These are phyloP conservation scores for Penicillium salamii DNA, from an alignment of 495 filamentous ascomycete species.

Conservation along the genomic window DNA sequence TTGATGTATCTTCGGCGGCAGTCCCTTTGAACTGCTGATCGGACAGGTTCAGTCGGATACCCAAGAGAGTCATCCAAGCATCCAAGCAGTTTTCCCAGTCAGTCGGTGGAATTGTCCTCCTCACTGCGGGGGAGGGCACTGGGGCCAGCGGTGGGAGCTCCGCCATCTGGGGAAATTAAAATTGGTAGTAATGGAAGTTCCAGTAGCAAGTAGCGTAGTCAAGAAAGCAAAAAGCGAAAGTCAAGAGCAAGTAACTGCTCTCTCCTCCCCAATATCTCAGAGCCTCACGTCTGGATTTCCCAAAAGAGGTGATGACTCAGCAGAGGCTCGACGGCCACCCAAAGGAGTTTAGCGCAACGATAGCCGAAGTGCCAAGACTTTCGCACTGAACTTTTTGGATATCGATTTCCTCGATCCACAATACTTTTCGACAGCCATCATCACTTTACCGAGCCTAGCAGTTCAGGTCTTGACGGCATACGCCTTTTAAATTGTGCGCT, in stretches of 20 bases:
- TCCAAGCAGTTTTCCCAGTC: constrained; percentile 80
- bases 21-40: constrained; percentile 47
- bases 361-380: constrained; percentile 49
- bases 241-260: constrained; percentile 4
- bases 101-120: constrained; percentile 57
- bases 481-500: constrained; percentile 21
- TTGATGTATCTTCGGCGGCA: constrained; percentile 53
- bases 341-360: constrained; percentile 31
- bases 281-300: constrained; percentile 1
- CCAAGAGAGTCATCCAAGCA: constrained; percentile 67
- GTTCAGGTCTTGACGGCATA: constrained; percentile 61
- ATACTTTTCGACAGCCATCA: constrained; percentile 52
- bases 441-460: constrained; percentile 76
- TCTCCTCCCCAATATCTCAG: background rate
- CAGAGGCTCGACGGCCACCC: constrained; percentile 8
- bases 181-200: background rate
- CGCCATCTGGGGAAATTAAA: constrained; percentile 30
- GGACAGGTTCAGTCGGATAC: constrained; percentile 59
- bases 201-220: background rate
- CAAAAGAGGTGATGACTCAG: constrained; percentile 23
- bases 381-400: constrained; percentile 29
- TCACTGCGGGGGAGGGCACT: constrained; percentile 68
- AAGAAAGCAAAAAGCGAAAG: background rate
- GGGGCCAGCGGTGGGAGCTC: constrained; percentile 67
- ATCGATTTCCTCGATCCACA: constrained; percentile 24